Evolutionary conservation across 2,329 filamentous ascomycete species (phyloP), one percentile per base, ranked within the genome.

Genomic region (Cytospora paraplurivora): DNA sequence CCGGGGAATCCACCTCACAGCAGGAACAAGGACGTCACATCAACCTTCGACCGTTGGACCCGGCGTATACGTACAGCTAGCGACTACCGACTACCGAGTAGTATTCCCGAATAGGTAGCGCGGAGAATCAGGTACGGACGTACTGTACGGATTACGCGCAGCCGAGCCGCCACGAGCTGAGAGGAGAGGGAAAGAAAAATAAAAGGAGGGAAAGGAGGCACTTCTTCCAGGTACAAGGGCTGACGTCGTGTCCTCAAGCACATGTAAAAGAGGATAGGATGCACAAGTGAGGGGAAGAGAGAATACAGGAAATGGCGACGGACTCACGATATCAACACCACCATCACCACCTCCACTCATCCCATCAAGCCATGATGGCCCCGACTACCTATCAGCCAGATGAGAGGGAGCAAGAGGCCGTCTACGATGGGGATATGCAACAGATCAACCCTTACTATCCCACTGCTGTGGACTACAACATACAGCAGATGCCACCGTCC

Each of bases 391-490:
- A 58, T 17, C 38, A 41, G 4, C 49, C 37, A 1, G 17, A 62
- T n/a, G 54, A 17, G 15, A n/a, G 17, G 27, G n/a, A 37, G 32
- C 55, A 58, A 15, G 49, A 62, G 1, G 44, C 41, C 3, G 60
- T 62, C 54, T 62, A 58, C 49, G 37, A 62, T 32, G 60, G 53
- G 37, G 33, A 33, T 13, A 56, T 53, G 17, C 60, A 58, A 44
- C 54, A 57, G 32, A 59, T 58, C 27, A 58, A 62, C 27, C 53
- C 60, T 3, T 58, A 44, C 32, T 62, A 59, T 27, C 27, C 27
- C 32, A 47, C 49, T 13, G 19, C 54, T 32, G 44, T 58, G 54
- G 44, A 51, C 37, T 53, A 53, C 15, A 49, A 21, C 60, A 53
- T 62, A 7, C 54, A 47, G 17, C 15, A 49, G 15, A 11, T 58